Conservation (phyloP, 331 rosid genomes). For the Malus hybrid region DNA sequence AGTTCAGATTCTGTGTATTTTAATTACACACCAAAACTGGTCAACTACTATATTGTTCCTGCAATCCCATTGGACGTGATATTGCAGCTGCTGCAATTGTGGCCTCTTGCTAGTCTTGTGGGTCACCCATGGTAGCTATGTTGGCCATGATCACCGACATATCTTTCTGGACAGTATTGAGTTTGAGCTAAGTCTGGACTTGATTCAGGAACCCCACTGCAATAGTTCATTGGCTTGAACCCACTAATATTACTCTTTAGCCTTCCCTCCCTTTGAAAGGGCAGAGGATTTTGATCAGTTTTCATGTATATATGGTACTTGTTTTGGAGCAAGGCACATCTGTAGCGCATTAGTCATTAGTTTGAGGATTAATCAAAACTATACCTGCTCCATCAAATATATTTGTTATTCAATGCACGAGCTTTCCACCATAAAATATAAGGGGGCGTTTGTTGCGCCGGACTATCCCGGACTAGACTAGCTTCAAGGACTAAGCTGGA, state of each 20-base stretch:
- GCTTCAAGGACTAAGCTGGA: no score
- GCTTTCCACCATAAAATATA: no score
- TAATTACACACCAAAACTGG: background rate
- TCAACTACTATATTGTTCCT: constrained; percentile 22
- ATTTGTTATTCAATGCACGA: no score
- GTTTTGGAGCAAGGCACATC: background rate
- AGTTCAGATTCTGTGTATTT: constrained; percentile 4
- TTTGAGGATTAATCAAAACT: no score
- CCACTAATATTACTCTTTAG: constrained; percentile 15
- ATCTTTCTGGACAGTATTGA: constrained; percentile 15
- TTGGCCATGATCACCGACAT: constrained; percentile 27
- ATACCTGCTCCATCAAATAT: no score
- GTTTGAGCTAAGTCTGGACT: constrained; percentile 9
- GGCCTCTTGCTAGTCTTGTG: constrained; percentile 18
- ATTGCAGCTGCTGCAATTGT: constrained; percentile 18
- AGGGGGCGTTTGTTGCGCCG: no score
- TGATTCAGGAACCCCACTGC: constrained; percentile 1
- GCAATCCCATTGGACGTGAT: constrained; percentile 11
- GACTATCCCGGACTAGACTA: no score
- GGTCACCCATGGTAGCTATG: constrained; percentile 13
- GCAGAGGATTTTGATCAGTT: background rate
- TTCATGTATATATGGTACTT: background rate
- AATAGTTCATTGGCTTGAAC: constrained; percentile 13
- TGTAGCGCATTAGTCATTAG: no score
- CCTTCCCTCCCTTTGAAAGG: constrained; percentile 33